Percentiles rank a stretch among this genome's conserved stretches.
These are phyloP conservation scores for Deakozyma indianensis DNA, from an alignment of 805 yeast genomes.

Conservation along the genomic window DNA sequence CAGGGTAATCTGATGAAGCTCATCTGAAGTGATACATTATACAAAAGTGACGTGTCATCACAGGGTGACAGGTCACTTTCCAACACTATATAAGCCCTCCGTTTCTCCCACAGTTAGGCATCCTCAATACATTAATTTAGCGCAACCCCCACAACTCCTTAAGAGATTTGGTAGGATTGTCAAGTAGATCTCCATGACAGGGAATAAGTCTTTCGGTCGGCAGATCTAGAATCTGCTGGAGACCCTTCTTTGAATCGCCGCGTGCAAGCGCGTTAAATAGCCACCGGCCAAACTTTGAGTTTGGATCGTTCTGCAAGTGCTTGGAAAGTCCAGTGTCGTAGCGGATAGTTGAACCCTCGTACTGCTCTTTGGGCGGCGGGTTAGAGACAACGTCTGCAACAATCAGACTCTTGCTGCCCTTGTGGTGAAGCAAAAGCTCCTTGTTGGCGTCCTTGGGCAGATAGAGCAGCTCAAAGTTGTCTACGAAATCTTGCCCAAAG, in stretches of 20 bases:
- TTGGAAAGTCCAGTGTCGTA: conserved; percentile 34
- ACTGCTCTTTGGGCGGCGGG: conserved; percentile 37
- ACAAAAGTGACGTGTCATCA: too few species aligned
- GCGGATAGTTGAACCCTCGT: conserved; percentile 29
- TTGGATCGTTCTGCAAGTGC: conserved; percentile 27
- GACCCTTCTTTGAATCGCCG: conserved; percentile 15
- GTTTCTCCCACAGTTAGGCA: too few species aligned
- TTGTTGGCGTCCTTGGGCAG: conserved; percentile 41
- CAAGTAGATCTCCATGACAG: conserved; percentile 49
- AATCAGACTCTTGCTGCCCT: conserved; percentile 31
- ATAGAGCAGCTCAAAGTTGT: conserved; percentile 39
- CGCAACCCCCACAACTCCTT: too few species aligned
- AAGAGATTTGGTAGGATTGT: conserved; percentile 19
- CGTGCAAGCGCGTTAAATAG: conserved; percentile 17
- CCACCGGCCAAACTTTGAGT: conserved; percentile 23
- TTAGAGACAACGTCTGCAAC: conserved; percentile 52
- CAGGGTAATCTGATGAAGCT: too few species aligned
- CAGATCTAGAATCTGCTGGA: conserved; percentile 22
- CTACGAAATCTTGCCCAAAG: conserved; percentile 18
- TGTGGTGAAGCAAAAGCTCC: conserved; percentile 41
- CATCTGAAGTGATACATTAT: too few species aligned
- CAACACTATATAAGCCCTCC: too few species aligned
- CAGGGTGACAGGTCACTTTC: too few species aligned
- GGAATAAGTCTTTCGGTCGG: conserved; percentile 36
- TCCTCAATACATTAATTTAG: too few species aligned